Percentiles rank a stretch among this genome's conserved stretches.
phyloP scores from a whole-genome alignment of 495 filamentous ascomycete species.

The Penicillium arizonense region DNA sequence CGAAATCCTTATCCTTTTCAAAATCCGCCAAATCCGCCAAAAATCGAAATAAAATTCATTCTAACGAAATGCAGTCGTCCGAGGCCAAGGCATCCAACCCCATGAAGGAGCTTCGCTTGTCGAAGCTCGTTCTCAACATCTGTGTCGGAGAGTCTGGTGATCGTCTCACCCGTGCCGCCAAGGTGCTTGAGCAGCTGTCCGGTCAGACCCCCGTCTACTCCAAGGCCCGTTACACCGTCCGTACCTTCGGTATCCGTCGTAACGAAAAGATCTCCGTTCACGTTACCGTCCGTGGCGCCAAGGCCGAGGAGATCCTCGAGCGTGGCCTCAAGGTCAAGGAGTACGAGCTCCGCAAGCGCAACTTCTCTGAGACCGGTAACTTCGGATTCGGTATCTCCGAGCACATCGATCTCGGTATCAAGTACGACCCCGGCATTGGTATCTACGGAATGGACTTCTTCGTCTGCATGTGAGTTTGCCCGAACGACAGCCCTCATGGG shows the following conservation, averaged over 20 bases:
- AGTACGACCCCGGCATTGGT: slow-evolving; percentile 99
- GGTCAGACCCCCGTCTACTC: slow-evolving; percentile 99
- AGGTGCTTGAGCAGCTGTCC: slow-evolving; percentile 98
- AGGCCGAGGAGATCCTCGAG: slow-evolving; percentile 99
- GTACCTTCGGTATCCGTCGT: slow-evolving; percentile 99
- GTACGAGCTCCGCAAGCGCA: slow-evolving; percentile 97
- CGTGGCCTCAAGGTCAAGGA: slow-evolving; percentile 99
- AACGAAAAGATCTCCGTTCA: slow-evolving; percentile 99
- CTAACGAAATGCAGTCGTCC: slow-evolving; percentile 51
- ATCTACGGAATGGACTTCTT: slow-evolving; percentile 99
- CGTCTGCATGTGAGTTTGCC: slow-evolving; percentile 84
- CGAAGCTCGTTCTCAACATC: slow-evolving; percentile 99
- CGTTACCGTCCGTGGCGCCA: slow-evolving; percentile 98
- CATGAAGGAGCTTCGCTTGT: slow-evolving; percentile 99
- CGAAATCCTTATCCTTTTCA: not conserved
- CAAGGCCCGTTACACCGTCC: slow-evolving; percentile 99
- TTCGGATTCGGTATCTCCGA: slow-evolving; percentile 99
- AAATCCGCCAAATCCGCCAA: not conserved
- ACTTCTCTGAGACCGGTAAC: slow-evolving; percentile 99
- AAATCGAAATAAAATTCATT: slow-evolving; percentile 3
- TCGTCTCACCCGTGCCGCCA: slow-evolving; percentile 98
- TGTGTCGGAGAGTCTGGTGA: slow-evolving; percentile 99
- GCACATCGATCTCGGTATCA: slow-evolving; percentile 99
- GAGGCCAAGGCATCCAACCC: slow-evolving; percentile 88
- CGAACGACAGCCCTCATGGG: too few species aligned